Conservation (phyloP, 768 basidiomycete species). For the Hortiboletus campestris region DNA sequence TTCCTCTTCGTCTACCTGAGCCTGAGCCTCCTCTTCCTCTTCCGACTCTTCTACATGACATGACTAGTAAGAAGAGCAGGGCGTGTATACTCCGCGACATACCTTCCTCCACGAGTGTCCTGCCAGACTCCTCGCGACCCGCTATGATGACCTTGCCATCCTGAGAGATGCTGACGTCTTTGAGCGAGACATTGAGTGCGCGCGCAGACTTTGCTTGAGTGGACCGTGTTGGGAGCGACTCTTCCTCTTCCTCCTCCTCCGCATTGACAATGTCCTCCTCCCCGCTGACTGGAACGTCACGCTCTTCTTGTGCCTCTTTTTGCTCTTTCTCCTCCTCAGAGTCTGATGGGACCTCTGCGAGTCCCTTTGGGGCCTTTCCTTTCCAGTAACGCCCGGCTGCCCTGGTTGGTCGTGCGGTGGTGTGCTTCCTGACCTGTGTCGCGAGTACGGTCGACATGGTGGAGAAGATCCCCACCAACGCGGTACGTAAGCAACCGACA, state of each 20-base stretch:
- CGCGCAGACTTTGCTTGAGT: slow-evolving; percentile 38
- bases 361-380: slow-evolving; percentile 84
- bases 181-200: slow-evolving; percentile 70
- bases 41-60: slow-evolving; percentile 24
- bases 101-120: slow-evolving; percentile 63
- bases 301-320: slow-evolving; percentile 41
- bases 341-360: slow-evolving; percentile 56
- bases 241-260: slow-evolving; percentile 47
- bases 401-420: slow-evolving; percentile 72
- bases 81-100: slow-evolving; percentile 25
- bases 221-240: slow-evolving; percentile 39
- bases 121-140: slow-evolving; percentile 74
- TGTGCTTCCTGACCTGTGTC: slow-evolving; percentile 56
- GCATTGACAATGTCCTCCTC: slow-evolving; percentile 52
- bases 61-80: slow-evolving; percentile 4
- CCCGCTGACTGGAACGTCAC: slow-evolving; percentile 59
- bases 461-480: neutral
- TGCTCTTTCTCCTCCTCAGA: slow-evolving; percentile 62
- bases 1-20: slow-evolving; percentile 32
- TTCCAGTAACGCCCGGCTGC: slow-evolving; percentile 89
- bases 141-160: slow-evolving; percentile 80
- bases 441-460: slow-evolving; percentile 35
- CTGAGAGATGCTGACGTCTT: slow-evolving; percentile 76
- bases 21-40: slow-evolving; percentile 48
- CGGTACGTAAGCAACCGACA: slow-evolving; percentile 15